Percentiles rank a stretch among this genome's conserved stretches.
Evolutionary conservation across 2,329 filamentous ascomycete genomes (phyloP).

Genomic region (Sclerotinia subarctica): DNA sequence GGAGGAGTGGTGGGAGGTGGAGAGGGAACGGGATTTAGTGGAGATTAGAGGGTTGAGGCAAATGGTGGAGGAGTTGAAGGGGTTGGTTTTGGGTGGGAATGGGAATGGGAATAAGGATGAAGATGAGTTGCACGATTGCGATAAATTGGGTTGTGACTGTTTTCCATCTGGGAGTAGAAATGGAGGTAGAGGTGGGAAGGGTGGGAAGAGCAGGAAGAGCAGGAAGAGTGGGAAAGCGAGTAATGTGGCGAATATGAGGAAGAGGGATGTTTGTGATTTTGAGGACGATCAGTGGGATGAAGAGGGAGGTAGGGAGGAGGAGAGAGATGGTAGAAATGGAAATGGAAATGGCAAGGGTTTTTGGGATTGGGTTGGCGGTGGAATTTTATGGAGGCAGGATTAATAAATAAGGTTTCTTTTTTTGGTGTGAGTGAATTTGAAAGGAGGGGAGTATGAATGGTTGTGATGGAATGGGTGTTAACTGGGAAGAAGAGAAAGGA

Average conservation of each 20-base stretch:
- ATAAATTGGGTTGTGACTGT: background rate
- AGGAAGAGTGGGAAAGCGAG: background rate
- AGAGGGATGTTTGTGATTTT: conserved; percentile 4
- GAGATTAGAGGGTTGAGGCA: background rate
- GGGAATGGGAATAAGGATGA: background rate
- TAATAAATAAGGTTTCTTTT: background rate
- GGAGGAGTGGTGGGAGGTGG: conserved; percentile 1
- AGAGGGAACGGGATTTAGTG: background rate
- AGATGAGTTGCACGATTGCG: background rate
- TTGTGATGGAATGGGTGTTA: too few species aligned
- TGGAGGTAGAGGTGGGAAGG: background rate
- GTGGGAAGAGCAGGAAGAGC: too few species aligned
- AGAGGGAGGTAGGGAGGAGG: background rate
- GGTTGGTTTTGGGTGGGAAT: background rate
- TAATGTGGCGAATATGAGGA: conserved; percentile 10
- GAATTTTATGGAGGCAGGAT: conserved; percentile 12
- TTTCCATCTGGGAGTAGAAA: background rate
- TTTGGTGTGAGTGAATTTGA: background rate
- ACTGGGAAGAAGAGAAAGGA: too few species aligned
- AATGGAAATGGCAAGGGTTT: background rate
- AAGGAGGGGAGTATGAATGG: background rate
- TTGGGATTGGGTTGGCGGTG: conserved; percentile 11
- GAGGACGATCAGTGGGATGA: background rate
- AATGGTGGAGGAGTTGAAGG: background rate
- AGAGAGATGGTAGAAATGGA: background rate